Percentiles rank a stretch among this genome's conserved stretches.
phyloP scores from a whole-genome alignment of 495 filamentous ascomycete genomes.

The Lophiotrema nucula region DNA sequence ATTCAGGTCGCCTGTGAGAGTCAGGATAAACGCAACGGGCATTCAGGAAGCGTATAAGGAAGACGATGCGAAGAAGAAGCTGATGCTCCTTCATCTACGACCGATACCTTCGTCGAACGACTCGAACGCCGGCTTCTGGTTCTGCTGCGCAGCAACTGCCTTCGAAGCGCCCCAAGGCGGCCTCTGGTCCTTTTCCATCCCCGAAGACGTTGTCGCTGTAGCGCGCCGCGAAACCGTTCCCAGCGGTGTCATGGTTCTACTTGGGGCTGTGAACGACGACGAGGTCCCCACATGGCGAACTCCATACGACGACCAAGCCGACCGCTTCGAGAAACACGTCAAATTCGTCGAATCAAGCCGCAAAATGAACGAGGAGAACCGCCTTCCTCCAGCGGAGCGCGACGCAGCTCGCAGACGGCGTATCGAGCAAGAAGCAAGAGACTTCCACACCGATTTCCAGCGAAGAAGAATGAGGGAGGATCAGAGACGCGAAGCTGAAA shows the following conservation, averaged over 20 bases:
- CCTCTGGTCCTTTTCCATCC: conserved; percentile 62
- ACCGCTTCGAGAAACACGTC: conserved; percentile 34
- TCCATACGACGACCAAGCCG: conserved; percentile 43
- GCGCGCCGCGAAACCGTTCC: conserved; percentile 55
- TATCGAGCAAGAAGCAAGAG: conserved; percentile 40
- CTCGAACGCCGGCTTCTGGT: conserved; percentile 54
- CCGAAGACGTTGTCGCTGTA: conserved; percentile 52
- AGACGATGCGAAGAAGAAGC: conserved; percentile 14
- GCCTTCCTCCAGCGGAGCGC: conserved; percentile 47
- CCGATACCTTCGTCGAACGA: conserved; percentile 6
- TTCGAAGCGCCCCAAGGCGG: conserved; percentile 51
- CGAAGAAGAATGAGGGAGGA: conserved; percentile 18
- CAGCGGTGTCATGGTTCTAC: conserved; percentile 60
- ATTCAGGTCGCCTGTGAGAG: background rate
- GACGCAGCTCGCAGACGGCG: conserved; percentile 43
- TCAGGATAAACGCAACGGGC: conserved; percentile 19
- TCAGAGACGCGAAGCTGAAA: conserved; percentile 47
- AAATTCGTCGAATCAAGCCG: conserved; percentile 46
- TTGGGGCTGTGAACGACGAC: conserved; percentile 51
- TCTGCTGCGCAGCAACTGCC: conserved; percentile 55
- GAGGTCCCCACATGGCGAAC: conserved; percentile 59
- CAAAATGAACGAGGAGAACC: conserved; percentile 48
- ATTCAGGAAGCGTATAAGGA: conserved; percentile 30
- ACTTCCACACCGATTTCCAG: conserved; percentile 25
- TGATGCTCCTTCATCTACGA: conserved; percentile 24